Conservation (phyloP, 106 monocot species). For the Chionographis japonica region DNA sequence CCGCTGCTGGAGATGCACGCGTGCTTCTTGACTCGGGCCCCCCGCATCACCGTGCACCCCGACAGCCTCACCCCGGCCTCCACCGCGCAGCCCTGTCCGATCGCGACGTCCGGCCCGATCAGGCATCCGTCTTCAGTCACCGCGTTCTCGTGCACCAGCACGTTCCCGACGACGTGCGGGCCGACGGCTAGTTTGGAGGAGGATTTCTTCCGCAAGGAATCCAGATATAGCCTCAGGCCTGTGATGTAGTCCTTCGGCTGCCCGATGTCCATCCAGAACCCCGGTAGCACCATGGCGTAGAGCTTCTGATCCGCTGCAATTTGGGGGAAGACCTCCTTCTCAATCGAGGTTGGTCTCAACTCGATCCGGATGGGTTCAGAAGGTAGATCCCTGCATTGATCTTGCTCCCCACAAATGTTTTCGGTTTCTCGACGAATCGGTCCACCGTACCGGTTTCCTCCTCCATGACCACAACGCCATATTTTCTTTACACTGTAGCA, state of each 20-base stretch:
- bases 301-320: conserved; percentile 51
- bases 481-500: no score
- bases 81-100: conserved; percentile 64
- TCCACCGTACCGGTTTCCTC: conserved; percentile 37
- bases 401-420: conserved; percentile 4
- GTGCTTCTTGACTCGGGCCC: conserved; percentile 55
- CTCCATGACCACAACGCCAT: conserved; percentile 46
- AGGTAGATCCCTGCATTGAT: conserved; percentile 4
- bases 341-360: conserved; percentile 60
- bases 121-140: conserved; percentile 61
- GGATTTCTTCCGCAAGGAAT: conserved; percentile 42
- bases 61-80: conserved; percentile 71
- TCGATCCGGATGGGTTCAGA: conserved; percentile 49
- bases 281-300: conserved; percentile 60
- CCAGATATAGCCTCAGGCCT: conserved; percentile 53
- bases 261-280: conserved; percentile 86
- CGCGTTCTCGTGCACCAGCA: conserved; percentile 66
- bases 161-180: conserved; percentile 57
- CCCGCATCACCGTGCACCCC: conserved; percentile 60
- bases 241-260: conserved; percentile 78
- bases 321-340: conserved; percentile 71
- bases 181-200: conserved; percentile 36
- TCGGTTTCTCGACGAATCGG: conserved; percentile 37
- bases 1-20: conserved; percentile 60
- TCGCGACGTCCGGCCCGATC: conserved; percentile 64